These are phyloP conservation scores for Leptographium procerum DNA, from an alignment of 2,329 filamentous ascomycete genomes.

Conservation along the genomic window DNA sequence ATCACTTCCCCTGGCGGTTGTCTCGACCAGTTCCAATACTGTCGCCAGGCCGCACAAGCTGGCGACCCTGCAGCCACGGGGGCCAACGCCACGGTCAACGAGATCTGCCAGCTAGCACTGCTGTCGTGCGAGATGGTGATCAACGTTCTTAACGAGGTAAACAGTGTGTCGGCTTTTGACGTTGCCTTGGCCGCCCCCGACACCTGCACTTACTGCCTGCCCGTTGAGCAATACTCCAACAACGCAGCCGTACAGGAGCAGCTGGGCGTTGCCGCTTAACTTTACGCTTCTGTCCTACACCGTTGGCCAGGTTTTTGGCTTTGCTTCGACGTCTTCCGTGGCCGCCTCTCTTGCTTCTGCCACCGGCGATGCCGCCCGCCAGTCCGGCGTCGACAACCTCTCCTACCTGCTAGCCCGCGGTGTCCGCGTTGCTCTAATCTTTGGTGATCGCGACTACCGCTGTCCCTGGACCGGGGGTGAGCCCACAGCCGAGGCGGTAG, in stretches of 20 bases:
- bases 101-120: slow-evolving; percentile 4
- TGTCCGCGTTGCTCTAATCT: slow-evolving; percentile 42
- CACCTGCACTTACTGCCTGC: background rate
- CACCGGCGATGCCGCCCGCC: slow-evolving; percentile 19
- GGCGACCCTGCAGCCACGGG: slow-evolving; percentile 5
- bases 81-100: slow-evolving; percentile 9
- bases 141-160: background rate
- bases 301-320: background rate
- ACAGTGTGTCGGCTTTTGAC: background rate
- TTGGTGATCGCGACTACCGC: slow-evolving; percentile 44
- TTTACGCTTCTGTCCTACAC: slow-evolving; percentile 28
- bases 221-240: slow-evolving; percentile 26
- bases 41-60: background rate
- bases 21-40: slow-evolving; percentile 2
- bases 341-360: slow-evolving; percentile 23
- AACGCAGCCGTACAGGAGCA: slow-evolving; percentile 39
- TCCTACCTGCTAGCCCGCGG: slow-evolving; percentile 41
- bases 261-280: slow-evolving; percentile 48
- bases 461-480: slow-evolving; percentile 44
- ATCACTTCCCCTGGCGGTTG: slow-evolving; percentile 2
- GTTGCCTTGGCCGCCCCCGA: background rate
- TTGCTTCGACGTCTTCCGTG: background rate
- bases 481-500: slow-evolving; percentile 38
- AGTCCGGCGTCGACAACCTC: slow-evolving; percentile 27
- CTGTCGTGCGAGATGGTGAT: background rate